Base-by-base conservation (phyloP, 768 basidiomycete species). In the Boletellus emodensis region DNA sequence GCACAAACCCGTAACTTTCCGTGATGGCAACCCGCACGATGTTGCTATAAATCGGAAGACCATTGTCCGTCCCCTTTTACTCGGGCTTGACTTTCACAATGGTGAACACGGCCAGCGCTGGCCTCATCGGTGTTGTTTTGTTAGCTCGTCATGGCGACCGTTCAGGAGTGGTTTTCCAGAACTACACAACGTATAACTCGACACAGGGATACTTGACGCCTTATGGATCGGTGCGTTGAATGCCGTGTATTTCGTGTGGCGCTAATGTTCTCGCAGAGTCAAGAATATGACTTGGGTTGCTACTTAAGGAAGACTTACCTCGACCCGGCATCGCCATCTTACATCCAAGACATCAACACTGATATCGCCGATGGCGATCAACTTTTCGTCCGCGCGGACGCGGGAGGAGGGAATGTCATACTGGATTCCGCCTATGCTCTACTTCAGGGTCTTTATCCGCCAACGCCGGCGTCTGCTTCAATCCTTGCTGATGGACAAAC, bases 371-470 rank as follows among this genome's bases (percentile, higher is more conserved):
- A 87, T 71, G 78, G 85, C 58, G 76, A 73, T 56, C 79, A 89
- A 66, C 75, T 92, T 52, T 82, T 80, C 57, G 78, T 87, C 47
- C 83, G 83, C 53, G 87, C 87, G 60, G 90, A 92, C 69, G 82
- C 83, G 43, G 89, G 89, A 40, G 83, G 83, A 68, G 90, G 90
- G 44, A 77, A 82, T 20, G 83, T 85, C 40, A 87, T 90, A 56
- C 85, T 88, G 69, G 87, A 93, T 75, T 86, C 86, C 8, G 83
- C 89, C 15, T 84, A 85, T 53, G 89, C 90, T 13, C 72, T 91
- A 35, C 76, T 90, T 37, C 92, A 93, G 63, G 90, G 90, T 33
- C 75, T 93, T 44, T 90, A 85, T 75, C 90, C 90, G 12, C 87
- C 90, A 5, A 86, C 78, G 52, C 63, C 72, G 7, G 72, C 78